phyloP scores from a whole-genome alignment of 2,329 filamentous ascomycete genomes.

The Bipolaris victoriae region DNA sequence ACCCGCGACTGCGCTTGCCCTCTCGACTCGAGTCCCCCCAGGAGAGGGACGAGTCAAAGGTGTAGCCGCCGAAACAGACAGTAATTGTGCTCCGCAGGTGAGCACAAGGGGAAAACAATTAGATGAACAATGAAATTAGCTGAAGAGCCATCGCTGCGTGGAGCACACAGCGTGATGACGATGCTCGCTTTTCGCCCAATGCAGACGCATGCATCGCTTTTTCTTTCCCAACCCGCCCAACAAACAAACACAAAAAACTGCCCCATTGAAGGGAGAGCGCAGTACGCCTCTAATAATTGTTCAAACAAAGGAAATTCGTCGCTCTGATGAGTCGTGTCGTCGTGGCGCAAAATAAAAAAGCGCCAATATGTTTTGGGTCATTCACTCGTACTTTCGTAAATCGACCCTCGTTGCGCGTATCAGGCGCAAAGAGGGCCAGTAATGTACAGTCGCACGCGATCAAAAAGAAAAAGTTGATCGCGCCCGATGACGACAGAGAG shows the following conservation, averaged over 20 bases:
- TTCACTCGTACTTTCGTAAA: conserved; percentile 49
- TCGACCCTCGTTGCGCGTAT: conserved; percentile 18
- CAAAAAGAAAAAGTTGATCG: conserved; percentile 29
- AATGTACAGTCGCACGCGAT: conserved; percentile 40
- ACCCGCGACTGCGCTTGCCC: conserved; percentile 42
- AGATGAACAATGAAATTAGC: conserved; percentile 31
- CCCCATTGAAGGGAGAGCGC: conserved; percentile 33
- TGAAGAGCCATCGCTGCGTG: conserved; percentile 43
- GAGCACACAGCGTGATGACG: conserved; percentile 28
- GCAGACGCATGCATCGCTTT: conserved; percentile 15
- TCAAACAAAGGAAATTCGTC: conserved; percentile 47
- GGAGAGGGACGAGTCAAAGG: conserved; percentile 30
- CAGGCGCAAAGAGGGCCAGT: conserved; percentile 26
- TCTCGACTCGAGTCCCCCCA: conserved; percentile 23
- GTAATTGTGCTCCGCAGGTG: conserved; percentile 27
- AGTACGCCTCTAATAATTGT: conserved; percentile 33
- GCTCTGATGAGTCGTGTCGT: conserved; percentile 32
- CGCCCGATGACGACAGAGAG: conserved; percentile 40
- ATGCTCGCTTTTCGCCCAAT: conserved; percentile 28
- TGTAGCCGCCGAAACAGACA: conserved; percentile 42
- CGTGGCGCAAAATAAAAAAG: conserved; percentile 41
- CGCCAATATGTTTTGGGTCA: conserved; percentile 35
- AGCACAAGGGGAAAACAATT: conserved; percentile 23
- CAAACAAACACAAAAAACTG: conserved; percentile 11
- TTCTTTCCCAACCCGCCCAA: conserved; percentile 1